These are phyloP conservation scores for Ustilago hordei DNA, from an alignment of 1,284 basidiomycete species.

Conservation along the genomic window DNA sequence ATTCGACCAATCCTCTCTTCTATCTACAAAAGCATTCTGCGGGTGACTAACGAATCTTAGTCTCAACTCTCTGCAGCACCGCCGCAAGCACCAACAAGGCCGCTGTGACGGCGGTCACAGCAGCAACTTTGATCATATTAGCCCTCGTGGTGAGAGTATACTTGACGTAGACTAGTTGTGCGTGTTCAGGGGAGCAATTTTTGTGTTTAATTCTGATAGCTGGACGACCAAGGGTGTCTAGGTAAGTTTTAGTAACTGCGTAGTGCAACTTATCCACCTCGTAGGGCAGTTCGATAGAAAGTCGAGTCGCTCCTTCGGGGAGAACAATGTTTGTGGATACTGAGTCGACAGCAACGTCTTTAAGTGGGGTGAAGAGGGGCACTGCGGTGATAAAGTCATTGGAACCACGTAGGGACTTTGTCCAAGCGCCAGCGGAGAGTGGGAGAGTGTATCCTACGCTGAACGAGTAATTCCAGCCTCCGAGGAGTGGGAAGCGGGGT, in stretches of 20 bases:
- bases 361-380: slow-evolving; percentile 86
- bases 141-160: slow-evolving; percentile 48
- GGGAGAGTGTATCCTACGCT: slow-evolving; percentile 89
- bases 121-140: slow-evolving; percentile 51
- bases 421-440: slow-evolving; percentile 69
- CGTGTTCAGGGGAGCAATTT: slow-evolving; percentile 31
- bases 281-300: slow-evolving; percentile 80
- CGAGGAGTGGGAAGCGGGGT: slow-evolving; percentile 91
- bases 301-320: slow-evolving; percentile 90
- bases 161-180: slow-evolving; percentile 48
- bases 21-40: neutral
- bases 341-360: slow-evolving; percentile 84
- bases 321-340: slow-evolving; percentile 84
- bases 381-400: slow-evolving; percentile 78
- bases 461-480: slow-evolving; percentile 98
- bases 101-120: slow-evolving; percentile 32
- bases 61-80: slow-evolving; percentile 41
- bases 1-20: neutral
- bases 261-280: slow-evolving; percentile 76
- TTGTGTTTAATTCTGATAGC: slow-evolving; percentile 80
- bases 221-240: slow-evolving; percentile 92
- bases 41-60: slow-evolving; percentile 30
- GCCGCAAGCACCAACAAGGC: slow-evolving; percentile 31
- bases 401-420: slow-evolving; percentile 71
- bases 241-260: slow-evolving; percentile 83